These are phyloP conservation scores for Tillandsia leiboldiana DNA, from an alignment of 176 grass and related monocot genomes.

Conservation along the genomic window DNA sequence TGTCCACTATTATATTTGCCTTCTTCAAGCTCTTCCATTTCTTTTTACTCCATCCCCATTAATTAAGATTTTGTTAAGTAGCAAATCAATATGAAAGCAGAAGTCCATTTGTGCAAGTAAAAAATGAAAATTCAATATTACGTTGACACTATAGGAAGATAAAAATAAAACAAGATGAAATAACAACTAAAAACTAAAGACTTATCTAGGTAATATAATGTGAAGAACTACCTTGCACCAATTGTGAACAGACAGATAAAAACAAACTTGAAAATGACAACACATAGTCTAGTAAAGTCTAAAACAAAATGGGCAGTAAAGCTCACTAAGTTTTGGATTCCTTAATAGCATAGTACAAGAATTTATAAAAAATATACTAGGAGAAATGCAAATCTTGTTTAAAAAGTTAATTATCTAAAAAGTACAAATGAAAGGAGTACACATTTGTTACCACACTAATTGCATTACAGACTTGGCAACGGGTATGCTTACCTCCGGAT, in stretches of 20 bases:
- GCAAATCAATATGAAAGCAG: not conserved
- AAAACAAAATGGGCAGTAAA: not conserved
- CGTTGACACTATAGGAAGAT: too few species aligned
- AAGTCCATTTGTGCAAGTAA: not conserved
- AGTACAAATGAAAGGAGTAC: not conserved
- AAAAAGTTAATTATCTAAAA: not conserved
- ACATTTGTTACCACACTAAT: not conserved
- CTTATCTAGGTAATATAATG: not conserved
- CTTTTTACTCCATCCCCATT: too few species aligned
- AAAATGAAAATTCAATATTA: too few species aligned
- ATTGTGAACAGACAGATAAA: too few species aligned
- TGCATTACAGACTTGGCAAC: slow-evolving; percentile 3
- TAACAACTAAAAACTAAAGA: slow-evolving; percentile 21
- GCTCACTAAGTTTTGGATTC: not conserved
- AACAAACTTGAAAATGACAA: too few species aligned
- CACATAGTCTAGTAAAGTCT: not conserved
- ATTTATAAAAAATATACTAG: not conserved
- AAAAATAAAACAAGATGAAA: slow-evolving; percentile 11
- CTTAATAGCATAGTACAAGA: not conserved
- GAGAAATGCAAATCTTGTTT: not conserved
- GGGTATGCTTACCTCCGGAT: slow-evolving; percentile 58
- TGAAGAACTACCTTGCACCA: too few species aligned
- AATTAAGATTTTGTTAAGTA: too few species aligned
- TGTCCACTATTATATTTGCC: too few species aligned
- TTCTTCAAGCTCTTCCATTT: too few species aligned